A percentile compares a stretch with the other conserved stretches of the same genome.
phyloP scores from a whole-genome alignment of 352 stramenopile genomes.

The Globisporangium takayamanum region DNA sequence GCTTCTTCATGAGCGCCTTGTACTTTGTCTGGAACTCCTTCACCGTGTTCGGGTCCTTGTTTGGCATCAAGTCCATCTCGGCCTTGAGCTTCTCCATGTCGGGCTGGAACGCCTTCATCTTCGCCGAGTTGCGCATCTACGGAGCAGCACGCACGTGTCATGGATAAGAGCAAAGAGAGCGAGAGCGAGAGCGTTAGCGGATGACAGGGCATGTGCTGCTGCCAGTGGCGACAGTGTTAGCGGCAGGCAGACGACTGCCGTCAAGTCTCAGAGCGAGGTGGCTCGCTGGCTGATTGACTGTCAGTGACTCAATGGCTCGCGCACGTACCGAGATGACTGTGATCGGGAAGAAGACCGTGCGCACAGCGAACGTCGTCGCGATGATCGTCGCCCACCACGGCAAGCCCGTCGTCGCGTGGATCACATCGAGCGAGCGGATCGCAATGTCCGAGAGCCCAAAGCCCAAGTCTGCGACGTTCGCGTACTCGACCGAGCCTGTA shows the following conservation, averaged over 20 bases:
- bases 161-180: neutral
- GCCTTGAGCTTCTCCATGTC: slow-evolving; percentile 78
- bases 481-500: slow-evolving; percentile 42
- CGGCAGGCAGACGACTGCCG: no score
- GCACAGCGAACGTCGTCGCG: slow-evolving; percentile 69
- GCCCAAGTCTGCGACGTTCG: slow-evolving; percentile 53
- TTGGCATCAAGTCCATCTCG: slow-evolving; percentile 52
- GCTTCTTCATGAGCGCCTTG: slow-evolving; percentile 77
- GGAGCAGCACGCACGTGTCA: neutral
- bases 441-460: slow-evolving; percentile 70
- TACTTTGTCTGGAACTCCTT: slow-evolving; percentile 64
- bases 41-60: slow-evolving; percentile 40
- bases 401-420: slow-evolving; percentile 75
- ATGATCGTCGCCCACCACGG: slow-evolving; percentile 87
- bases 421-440: slow-evolving; percentile 62
- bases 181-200: neutral
- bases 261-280: no score
- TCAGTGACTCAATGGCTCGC: neutral
- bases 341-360: slow-evolving; percentile 67
- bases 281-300: neutral
- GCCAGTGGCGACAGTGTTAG: neutral
- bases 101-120: slow-evolving; percentile 78
- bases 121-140: slow-evolving; percentile 78
- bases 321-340: slow-evolving; percentile 65
- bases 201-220: neutral